Conservation (phyloP, 2,329 filamentous ascomycete species). For the Ustulina deusta region DNA sequence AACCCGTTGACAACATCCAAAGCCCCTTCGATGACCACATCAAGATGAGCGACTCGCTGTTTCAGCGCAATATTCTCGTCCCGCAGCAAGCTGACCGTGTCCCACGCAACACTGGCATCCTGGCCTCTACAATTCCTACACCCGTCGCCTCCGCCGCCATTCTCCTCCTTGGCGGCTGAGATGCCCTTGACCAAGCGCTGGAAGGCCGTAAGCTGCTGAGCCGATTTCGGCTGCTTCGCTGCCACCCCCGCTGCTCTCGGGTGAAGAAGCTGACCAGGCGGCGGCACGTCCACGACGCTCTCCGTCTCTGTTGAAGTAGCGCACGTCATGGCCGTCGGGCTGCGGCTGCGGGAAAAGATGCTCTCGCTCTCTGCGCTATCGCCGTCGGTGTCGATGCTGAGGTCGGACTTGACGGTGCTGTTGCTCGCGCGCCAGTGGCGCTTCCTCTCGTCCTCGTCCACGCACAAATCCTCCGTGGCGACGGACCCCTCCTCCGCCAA, state of each 20-base stretch:
- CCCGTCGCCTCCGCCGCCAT: conserved; percentile 45
- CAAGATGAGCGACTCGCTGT: conserved; percentile 67
- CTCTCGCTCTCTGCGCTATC: conserved; percentile 63
- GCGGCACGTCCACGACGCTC: conserved; percentile 34
- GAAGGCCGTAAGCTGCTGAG: conserved; percentile 58
- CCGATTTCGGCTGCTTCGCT: conserved; percentile 41
- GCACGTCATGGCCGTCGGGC: conserved; percentile 63
- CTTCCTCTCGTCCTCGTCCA: conserved; percentile 62
- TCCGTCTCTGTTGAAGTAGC: conserved; percentile 43
- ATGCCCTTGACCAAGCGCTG: conserved; percentile 63
- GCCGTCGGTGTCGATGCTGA: conserved; percentile 65
- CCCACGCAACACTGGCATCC: conserved; percentile 71
- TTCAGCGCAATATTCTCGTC: conserved; percentile 74
- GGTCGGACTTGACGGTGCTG: conserved; percentile 57
- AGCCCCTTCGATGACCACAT: conserved; percentile 70
- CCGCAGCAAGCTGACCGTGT: conserved; percentile 70
- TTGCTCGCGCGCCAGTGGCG: conserved; percentile 57
- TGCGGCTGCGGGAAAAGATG: conserved; percentile 71
- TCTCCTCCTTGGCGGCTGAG: conserved; percentile 53
- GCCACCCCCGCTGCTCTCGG: conserved; percentile 8
- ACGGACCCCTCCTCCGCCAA: conserved; percentile 55
- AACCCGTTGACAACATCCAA: conserved; percentile 70
- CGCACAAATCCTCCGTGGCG: conserved; percentile 63
- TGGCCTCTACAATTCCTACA: conserved; percentile 70
- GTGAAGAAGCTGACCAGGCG: conserved; percentile 12